phyloP scores from a whole-genome alignment of 208 protist species.

The Borovskyia barvae region DNA sequence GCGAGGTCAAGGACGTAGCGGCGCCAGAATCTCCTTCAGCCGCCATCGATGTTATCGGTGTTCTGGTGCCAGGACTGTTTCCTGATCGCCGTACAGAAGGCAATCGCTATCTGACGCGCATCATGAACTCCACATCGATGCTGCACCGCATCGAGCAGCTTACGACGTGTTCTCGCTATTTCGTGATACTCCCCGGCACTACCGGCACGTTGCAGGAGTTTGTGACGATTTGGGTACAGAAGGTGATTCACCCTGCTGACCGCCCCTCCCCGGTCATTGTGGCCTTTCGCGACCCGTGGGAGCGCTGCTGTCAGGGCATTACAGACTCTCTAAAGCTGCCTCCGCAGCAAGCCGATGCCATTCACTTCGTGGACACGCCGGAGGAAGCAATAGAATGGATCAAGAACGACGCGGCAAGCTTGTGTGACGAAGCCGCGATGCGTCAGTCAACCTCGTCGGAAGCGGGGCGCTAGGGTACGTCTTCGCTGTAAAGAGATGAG shows the following conservation, averaged over 20 bases:
- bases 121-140: conserved; percentile 41
- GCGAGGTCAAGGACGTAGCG: conserved; percentile 30
- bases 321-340: conserved; percentile 32
- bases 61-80: conserved; percentile 51
- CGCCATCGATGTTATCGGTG: conserved; percentile 48
- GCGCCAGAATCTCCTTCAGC: not conserved
- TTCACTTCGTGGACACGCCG: conserved; percentile 63
- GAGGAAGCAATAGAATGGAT: conserved; percentile 57
- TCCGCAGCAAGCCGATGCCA: conserved; percentile 18
- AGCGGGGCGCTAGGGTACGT: too few relatives aligned
- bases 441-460: too few relatives aligned
- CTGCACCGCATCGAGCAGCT: conserved; percentile 65
- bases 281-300: conserved; percentile 69
- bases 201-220: conserved; percentile 70
- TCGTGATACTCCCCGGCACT: conserved; percentile 61
- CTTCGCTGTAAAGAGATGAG: too few relatives aligned
- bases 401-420: conserved; percentile 25
- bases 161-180: conserved; percentile 56
- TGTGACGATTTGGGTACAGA: conserved; percentile 56
- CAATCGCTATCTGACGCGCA: conserved; percentile 57
- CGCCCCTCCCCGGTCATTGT: conserved; percentile 48
- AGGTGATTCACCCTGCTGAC: conserved; percentile 29
- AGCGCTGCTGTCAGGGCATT: conserved; percentile 43
- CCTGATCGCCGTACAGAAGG: conserved; percentile 46
- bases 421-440: too few relatives aligned